A percentile compares a stretch with the other conserved stretches of the same genome.
These are phyloP conservation scores for Aureobasidium sp. DNA, from an alignment of 2,329 filamentous ascomycete species.

Conservation along the genomic window DNA sequence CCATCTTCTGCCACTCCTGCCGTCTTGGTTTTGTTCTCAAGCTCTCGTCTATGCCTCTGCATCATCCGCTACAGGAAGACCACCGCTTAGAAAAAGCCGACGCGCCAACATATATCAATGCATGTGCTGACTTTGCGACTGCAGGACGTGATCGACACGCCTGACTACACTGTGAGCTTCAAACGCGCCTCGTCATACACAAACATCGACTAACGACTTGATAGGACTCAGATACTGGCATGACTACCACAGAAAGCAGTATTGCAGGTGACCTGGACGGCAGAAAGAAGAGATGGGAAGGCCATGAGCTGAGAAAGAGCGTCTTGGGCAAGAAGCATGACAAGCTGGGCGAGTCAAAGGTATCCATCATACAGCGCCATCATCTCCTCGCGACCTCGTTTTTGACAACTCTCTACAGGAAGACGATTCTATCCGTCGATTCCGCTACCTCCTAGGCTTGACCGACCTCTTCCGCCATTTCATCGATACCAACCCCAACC, in stretches of 20 bases:
- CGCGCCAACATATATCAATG: not conserved
- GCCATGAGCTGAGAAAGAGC: conserved; percentile 80
- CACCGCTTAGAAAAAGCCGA: not conserved
- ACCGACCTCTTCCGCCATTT: conserved; percentile 98
- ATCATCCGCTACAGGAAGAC: not conserved
- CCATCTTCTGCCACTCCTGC: not conserved
- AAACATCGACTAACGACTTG: not conserved
- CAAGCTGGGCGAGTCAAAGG: conserved; percentile 80
- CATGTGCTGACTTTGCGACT: conserved; percentile 2
- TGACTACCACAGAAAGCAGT: conserved; percentile 71
- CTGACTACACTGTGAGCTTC: conserved; percentile 49
- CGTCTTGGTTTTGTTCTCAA: not conserved
- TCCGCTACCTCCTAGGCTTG: conserved; percentile 87
- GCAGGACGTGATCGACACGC: conserved; percentile 50
- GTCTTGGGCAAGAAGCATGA: conserved; percentile 95
- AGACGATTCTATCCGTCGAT: conserved; percentile 89
- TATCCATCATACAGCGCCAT: not conserved
- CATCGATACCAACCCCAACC: conserved; percentile 95
- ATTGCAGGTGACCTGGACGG: conserved; percentile 70
- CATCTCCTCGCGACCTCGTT: not conserved
- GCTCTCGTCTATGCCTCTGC: not conserved
- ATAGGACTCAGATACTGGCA: conserved; percentile 56
- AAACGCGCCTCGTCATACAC: not conserved
- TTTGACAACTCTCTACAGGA: conserved; percentile 49
- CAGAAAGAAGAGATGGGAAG: conserved; percentile 77